phyloP scores from a whole-genome alignment of 768 basidiomycete genomes.

The Boletus speciosus region DNA sequence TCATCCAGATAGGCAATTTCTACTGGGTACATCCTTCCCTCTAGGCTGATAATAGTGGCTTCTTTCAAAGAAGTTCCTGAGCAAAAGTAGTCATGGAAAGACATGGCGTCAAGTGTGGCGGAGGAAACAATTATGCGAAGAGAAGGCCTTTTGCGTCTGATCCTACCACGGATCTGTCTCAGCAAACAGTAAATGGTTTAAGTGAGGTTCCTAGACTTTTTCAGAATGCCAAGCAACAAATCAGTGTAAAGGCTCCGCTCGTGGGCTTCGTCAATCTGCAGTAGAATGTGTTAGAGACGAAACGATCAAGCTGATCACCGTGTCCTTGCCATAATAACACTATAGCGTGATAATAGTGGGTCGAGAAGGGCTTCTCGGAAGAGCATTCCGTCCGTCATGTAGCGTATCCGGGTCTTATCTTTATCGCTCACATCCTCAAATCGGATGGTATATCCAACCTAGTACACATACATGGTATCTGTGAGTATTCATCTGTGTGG shows the following conservation, averaged over 20 bases:
- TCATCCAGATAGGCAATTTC: conserved; percentile 85
- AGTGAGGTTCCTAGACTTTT: conserved; percentile 60
- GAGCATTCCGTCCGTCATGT: conserved; percentile 98
- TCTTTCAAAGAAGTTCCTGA: conserved; percentile 58
- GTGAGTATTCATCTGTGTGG: background rate
- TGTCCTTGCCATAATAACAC: conserved; percentile 83
- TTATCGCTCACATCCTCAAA: conserved; percentile 92
- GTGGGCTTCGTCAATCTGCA: conserved; percentile 94
- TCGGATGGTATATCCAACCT: conserved; percentile 98
- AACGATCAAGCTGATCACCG: background rate
- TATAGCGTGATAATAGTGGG: conserved; percentile 87
- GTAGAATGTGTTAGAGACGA: background rate
- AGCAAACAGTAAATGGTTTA: conserved; percentile 1
- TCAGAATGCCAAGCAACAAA: conserved; percentile 83
- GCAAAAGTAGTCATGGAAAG: conserved; percentile 88
- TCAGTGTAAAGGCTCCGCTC: conserved; percentile 97
- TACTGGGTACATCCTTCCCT: conserved; percentile 94
- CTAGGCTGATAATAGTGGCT: conserved; percentile 81
- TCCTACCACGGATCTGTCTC: conserved; percentile 45
- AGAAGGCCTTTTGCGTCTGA: conserved; percentile 85
- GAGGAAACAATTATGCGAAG: conserved; percentile 92
- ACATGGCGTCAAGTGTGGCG: conserved; percentile 90
- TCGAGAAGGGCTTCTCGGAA: conserved; percentile 93
- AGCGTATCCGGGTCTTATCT: conserved; percentile 82
- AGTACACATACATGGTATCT: conserved; percentile 3